These are phyloP conservation scores for Vinca minor DNA, from an alignment of 257 asterid genomes.

Conservation along the genomic window DNA sequence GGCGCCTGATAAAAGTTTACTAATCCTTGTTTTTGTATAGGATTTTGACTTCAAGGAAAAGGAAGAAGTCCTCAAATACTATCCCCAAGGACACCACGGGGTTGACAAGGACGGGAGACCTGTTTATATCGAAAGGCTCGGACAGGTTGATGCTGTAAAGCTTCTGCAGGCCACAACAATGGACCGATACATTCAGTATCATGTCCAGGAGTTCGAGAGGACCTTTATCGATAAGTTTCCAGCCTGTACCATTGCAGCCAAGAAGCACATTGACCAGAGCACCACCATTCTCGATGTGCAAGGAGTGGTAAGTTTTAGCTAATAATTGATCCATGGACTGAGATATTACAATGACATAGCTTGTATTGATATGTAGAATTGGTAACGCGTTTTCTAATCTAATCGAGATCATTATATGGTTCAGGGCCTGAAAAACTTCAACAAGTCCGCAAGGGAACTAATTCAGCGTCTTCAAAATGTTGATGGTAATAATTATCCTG, in stretches of 20 bases:
- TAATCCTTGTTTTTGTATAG: conserved; percentile 23
- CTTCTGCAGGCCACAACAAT: conserved; percentile 80
- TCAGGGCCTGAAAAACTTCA: conserved; percentile 86
- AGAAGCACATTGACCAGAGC: conserved; percentile 86
- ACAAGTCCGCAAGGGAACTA: conserved; percentile 81
- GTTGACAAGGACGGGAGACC: conserved; percentile 93
- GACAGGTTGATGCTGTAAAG: conserved; percentile 75
- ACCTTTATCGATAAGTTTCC: conserved; percentile 75
- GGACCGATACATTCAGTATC: conserved; percentile 82
- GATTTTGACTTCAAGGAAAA: conserved; percentile 75
- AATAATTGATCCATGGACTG: too few species aligned
- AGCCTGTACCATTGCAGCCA: conserved; percentile 86
- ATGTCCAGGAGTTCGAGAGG: conserved; percentile 90
- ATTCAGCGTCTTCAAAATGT: conserved; percentile 79
- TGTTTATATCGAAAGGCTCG: conserved; percentile 73
- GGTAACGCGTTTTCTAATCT: neutral
- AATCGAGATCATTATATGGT: neutral
- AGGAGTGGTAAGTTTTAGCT: conserved; percentile 88
- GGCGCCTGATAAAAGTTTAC: neutral
- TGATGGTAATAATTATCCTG: conserved; percentile 95
- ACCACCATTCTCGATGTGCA: conserved; percentile 97
- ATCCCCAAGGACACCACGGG: conserved; percentile 96
- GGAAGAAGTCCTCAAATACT: conserved; percentile 76
- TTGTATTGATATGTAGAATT: neutral
- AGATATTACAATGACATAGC: too few species aligned